Percentiles rank a stretch among this genome's conserved stretches.
phyloP scores from a whole-genome alignment of 192 early-diverging fungal genomes.

The Gigaspora rosea region DNA sequence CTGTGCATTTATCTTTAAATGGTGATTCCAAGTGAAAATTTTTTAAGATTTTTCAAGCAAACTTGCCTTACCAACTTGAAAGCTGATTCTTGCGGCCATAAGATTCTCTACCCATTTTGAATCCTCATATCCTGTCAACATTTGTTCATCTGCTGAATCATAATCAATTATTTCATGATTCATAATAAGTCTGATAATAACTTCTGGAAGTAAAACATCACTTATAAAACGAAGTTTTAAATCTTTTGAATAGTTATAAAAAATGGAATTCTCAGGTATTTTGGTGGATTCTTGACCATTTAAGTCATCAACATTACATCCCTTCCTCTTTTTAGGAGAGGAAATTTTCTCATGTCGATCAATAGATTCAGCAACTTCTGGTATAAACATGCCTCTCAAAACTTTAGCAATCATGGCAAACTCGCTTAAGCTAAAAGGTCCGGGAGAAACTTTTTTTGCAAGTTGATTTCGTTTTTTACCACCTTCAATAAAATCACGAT shows the following conservation, averaged over 20 bases:
- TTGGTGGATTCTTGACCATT: neutral
- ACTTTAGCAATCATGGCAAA: slow-evolving; percentile 12
- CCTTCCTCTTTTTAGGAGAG: neutral
- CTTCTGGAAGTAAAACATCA: slow-evolving; percentile 28
- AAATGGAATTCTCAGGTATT: neutral
- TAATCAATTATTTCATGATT: slow-evolving; percentile 7
- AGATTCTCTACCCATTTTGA: slow-evolving; percentile 15
- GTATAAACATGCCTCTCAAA: slow-evolving; percentile 17
- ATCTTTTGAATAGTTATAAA: slow-evolving; percentile 10
- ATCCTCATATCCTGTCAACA: slow-evolving; percentile 17
- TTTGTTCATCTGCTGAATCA: slow-evolving; percentile 7
- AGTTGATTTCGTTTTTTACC: slow-evolving; percentile 1
- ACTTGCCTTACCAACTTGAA: slow-evolving; percentile 18
- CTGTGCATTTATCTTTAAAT: too few species aligned
- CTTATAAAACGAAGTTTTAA: slow-evolving; percentile 19
- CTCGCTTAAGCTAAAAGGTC: slow-evolving; percentile 4
- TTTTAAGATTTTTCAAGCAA: neutral
- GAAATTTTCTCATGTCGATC: neutral
- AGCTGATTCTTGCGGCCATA: neutral
- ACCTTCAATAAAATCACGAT: slow-evolving; percentile 7
- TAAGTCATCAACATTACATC: neutral
- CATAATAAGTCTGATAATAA: slow-evolving; percentile 23
- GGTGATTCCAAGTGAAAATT: too few species aligned
- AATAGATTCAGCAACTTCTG: slow-evolving; percentile 16
- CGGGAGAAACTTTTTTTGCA: slow-evolving; percentile 1